A percentile compares a stretch with the other conserved stretches of the same genome.
Conservation (phyloP, 306 rosid species). For the Sesbania bispinosa region DNA sequence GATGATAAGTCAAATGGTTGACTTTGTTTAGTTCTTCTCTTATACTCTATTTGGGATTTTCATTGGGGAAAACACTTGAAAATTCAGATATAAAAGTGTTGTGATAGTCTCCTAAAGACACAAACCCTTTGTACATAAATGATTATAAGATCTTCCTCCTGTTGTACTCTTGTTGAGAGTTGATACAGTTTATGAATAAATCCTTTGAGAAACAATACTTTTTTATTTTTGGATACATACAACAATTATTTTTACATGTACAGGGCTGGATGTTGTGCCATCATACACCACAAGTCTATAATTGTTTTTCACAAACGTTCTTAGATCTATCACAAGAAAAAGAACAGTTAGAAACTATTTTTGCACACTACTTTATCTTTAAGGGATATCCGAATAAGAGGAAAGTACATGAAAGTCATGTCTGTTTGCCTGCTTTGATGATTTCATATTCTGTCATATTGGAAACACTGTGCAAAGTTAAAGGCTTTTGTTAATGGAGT, state of each 20-base stretch:
- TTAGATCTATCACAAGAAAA: neutral
- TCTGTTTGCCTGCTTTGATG: neutral
- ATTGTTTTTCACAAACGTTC: neutral
- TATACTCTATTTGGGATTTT: constrained; percentile 8
- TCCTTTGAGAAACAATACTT: neutral
- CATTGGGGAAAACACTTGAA: neutral
- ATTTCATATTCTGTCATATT: neutral
- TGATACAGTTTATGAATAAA: neutral
- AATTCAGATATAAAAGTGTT: constrained; percentile 4
- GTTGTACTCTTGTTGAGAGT: neutral
- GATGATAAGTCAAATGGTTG: constrained; percentile 4
- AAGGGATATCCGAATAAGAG: neutral
- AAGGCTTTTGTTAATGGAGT: neutral
- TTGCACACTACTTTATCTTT: neutral
- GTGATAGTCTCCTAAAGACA: constrained; percentile 5
- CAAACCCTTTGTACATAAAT: constrained; percentile 19
- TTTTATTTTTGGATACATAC: neutral
- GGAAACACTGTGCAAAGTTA: neutral
- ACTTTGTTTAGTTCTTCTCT: constrained; percentile 3
- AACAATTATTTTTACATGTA: neutral
- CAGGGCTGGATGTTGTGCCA: neutral
- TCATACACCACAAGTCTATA: neutral
- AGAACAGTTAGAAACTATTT: neutral
- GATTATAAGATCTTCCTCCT: constrained; percentile 4
- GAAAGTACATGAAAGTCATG: neutral